Conservation (phyloP, 78 protist species). For the Dictyostelium citrinum region DNA sequence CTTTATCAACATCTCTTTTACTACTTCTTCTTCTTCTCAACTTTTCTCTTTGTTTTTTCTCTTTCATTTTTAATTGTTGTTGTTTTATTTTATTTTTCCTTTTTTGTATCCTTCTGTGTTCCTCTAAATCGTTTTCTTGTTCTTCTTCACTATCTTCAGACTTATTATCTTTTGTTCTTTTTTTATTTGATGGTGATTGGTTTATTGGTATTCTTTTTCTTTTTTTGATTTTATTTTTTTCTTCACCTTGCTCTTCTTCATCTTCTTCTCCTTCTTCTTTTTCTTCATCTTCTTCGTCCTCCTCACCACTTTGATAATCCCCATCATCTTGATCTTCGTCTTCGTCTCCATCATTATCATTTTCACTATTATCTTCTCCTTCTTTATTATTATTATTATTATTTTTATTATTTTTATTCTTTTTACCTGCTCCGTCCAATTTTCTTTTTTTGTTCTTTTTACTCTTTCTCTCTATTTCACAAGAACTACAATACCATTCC, state of each 20-base stretch:
- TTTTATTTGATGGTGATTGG: background rate
- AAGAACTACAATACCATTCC: slow-evolving; percentile 37
- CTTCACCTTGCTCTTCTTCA: background rate
- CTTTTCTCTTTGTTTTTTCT: background rate
- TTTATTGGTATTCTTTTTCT: background rate
- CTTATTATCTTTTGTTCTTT: background rate
- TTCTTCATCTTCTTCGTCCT: too few relatives aligned
- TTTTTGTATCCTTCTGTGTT: slow-evolving; percentile 19
- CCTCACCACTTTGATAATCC: background rate
- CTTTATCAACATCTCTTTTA: background rate
- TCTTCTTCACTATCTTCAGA: background rate
- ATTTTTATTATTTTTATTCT: background rate
- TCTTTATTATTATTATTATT: too few relatives aligned
- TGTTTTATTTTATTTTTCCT: background rate
- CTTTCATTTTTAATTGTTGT: background rate
- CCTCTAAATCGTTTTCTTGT: background rate
- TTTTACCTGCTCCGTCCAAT: background rate
- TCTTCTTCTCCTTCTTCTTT: background rate
- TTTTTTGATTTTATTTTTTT: background rate
- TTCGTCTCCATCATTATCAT: background rate
- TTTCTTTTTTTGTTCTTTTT: background rate
- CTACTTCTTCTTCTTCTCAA: background rate
- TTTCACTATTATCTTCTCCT: background rate
- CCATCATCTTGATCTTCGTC: background rate
- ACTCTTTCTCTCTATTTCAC: background rate